Evolutionary conservation across 169 alveolate genomes (phyloP).

Genomic region (Plasmodium knowlesi): DNA sequence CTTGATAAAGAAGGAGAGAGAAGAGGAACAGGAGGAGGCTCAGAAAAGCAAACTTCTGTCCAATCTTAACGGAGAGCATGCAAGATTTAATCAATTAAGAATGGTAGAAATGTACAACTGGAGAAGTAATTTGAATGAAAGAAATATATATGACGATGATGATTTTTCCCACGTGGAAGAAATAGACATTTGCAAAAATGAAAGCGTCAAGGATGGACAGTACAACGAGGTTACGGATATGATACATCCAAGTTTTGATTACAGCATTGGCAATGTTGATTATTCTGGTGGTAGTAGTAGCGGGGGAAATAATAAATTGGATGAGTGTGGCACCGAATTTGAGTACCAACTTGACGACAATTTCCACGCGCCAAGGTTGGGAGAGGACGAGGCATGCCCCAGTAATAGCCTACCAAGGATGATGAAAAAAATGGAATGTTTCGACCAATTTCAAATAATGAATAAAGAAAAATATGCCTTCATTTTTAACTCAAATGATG

Average conservation of each 20-base stretch:
- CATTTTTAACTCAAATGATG: conserved; percentile 23
- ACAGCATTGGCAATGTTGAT: background rate
- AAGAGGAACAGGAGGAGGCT: background rate
- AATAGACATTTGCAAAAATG: background rate
- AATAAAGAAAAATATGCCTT: conserved; percentile 38
- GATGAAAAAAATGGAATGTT: conserved; percentile 9
- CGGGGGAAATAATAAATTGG: background rate
- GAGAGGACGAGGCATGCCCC: background rate
- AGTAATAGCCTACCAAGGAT: background rate
- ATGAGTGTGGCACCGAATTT: background rate
- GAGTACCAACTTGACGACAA: background rate
- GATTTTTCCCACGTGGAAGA: background rate
- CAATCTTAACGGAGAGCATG: background rate
- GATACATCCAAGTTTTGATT: background rate
- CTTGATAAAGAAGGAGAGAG: background rate
- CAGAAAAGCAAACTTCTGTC: background rate
- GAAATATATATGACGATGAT: conserved; percentile 1
- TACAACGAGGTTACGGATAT: background rate
- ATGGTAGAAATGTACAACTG: background rate
- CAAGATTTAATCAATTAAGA: background rate
- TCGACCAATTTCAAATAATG: conserved; percentile 43
- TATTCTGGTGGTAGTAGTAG: background rate
- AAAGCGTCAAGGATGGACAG: background rate
- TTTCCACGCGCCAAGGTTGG: background rate
- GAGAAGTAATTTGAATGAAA: background rate